Base-by-base conservation (phyloP, 1,284 basidiomycete species). In the Puccinia horiana region DNA sequence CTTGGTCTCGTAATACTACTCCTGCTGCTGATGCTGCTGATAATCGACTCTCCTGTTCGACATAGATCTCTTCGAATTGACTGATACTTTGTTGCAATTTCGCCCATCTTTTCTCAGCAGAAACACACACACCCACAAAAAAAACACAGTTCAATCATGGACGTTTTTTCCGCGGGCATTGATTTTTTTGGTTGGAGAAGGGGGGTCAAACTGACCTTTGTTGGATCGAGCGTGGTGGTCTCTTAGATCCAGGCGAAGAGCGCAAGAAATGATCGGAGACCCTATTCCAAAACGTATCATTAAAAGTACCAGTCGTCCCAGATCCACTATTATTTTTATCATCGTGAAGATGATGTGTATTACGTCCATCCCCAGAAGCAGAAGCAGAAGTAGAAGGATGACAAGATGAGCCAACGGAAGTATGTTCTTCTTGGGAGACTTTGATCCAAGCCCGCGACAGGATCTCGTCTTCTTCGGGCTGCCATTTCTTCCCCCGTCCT, bases 81-180 rank as follows among this genome's bases (percentile, higher is more conserved):
- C 73, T 75, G 73, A 75, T 75, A n/a, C 73, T 75, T 26, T 75
- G 73, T 3, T 75, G 73, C 6, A 75, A 26, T n/a, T 75, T 75
- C 5, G 73, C 73, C 73, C 73, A 75, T 37, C 73, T 74, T n/a
- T n/a, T n/a, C n/a, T n/a, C n/a, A n/a, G n/a, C n/a, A n/a, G n/a
- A n/a, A n/a, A n/a, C n/a, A 37, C 56, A 58, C 26, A 8, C 8
- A 26, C 58, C 29, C 14, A 37, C 11, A 29, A 63, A 37, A 32
- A 2, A 63, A 32, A 58, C 26, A 58, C 26, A 32, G 29, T 9
- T 8, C 56, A 16, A 32, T 58, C 52, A 54, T 23, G 52, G 52
- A 44, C 16, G 6, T 6, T 44, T 44, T 16, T 44, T 16, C 42
- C 42, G 42, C 16, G 8, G 16, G 42, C 16, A 44, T 44, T 16